phyloP scores from a whole-genome alignment of 2,329 filamentous ascomycete genomes.

The Ascochyta viciae-villosae region DNA sequence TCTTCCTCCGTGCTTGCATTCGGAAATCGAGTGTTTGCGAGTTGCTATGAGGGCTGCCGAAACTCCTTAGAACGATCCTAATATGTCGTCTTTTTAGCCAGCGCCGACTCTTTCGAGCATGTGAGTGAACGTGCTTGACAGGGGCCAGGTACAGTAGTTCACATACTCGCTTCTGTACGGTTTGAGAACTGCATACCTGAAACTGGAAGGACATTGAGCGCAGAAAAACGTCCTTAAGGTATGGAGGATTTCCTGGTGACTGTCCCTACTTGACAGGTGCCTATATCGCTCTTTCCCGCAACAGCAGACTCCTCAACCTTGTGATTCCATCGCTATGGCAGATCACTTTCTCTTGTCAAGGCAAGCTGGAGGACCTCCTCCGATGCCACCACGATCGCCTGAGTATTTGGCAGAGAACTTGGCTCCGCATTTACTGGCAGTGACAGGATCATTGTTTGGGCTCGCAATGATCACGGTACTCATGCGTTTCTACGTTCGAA shows the following conservation, averaged over 20 bases:
- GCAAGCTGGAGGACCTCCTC: background rate
- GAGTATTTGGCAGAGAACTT: slow-evolving; percentile 48
- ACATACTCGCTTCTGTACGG: background rate
- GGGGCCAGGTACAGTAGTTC: background rate
- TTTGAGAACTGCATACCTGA: slow-evolving; percentile 3
- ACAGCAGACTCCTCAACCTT: background rate
- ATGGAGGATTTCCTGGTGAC: background rate
- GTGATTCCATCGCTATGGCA: background rate
- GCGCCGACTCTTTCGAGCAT: background rate
- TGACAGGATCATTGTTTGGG: slow-evolving; percentile 49
- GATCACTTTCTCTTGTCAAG: background rate
- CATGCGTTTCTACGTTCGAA: slow-evolving; percentile 28
- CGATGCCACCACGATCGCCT: slow-evolving; percentile 1
- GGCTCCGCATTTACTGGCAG: slow-evolving; percentile 47
- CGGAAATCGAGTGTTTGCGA: background rate
- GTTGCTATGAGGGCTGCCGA: background rate
- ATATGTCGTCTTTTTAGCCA: background rate
- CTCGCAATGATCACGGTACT: slow-evolving; percentile 33
- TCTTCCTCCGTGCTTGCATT: background rate
- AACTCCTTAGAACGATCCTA: background rate
- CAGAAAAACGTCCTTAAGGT: background rate
- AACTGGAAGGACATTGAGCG: background rate
- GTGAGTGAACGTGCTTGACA: background rate
- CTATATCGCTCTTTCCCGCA: background rate
- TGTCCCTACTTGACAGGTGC: background rate